Evolutionary conservation across 2,329 filamentous ascomycete species (phyloP), one percentile per base, ranked within the genome.

Genomic region (Cyclaneusma minus): DNA sequence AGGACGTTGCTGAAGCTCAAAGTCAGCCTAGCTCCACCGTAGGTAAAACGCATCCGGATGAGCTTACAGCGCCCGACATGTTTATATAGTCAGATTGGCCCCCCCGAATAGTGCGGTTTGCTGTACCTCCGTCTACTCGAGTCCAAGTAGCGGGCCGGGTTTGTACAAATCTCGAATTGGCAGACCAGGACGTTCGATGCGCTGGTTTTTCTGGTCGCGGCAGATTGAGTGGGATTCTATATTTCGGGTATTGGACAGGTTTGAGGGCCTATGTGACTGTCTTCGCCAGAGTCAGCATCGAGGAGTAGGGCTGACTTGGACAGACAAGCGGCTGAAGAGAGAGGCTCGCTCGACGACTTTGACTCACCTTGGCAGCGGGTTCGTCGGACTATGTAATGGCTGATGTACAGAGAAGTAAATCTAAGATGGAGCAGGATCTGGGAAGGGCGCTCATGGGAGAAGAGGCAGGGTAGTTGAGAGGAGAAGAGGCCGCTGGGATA

Each of bases 241-340:
- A 33, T 41, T 35, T 32, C 35, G 31, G 25, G 25, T 43, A 41
- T 43, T 39, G 38, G 33, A 44, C 42, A 46, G 35, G 29, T 33
- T 38, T 38, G 25, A 40, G 39, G 40, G 39, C 42, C 36, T 47
- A 48, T 46, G 40, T 47, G 42, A 47, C 45, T 49, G 35, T 30
- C 29, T 35, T 28, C n/a, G 29, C 22, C 33, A 30, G 35, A 42
- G 42, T 48, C 40, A 47, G 44, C 46, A 44, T 36, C 24, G 27
- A 34, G 35, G 34, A 34, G 44, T 40, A 43, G 45, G 43, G 42
- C 44, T 48, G 40, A 41, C 40, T 21, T 23, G 30, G 30, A 30
- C 24, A 29, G 28, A 34, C 28, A 34, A 32, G 22, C 32, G 40
- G 35, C 40, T 40, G 39, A 38, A 34, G 22, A 25, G 30, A 38